These are phyloP conservation scores for Cupressus sempervirens DNA, from an alignment of 75 land plant species.

Conservation along the genomic window DNA sequence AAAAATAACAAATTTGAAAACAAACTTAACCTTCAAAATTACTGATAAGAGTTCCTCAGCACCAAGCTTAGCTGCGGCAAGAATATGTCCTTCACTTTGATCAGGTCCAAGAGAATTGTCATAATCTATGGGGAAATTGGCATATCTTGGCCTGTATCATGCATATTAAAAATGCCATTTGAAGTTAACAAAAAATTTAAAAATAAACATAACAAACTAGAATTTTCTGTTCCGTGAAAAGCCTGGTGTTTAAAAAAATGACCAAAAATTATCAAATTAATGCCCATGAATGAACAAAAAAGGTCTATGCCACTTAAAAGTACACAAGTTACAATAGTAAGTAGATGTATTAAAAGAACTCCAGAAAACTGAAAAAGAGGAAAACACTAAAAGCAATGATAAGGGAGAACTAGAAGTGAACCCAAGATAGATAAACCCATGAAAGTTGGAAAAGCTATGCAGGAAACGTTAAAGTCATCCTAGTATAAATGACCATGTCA, in stretches of 20 bases:
- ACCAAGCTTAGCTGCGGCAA: constrained; percentile 48
- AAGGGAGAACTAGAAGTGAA: background rate
- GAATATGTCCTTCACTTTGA: constrained; percentile 45
- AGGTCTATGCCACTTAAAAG: background rate
- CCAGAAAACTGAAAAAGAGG: background rate
- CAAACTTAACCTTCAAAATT: constrained; percentile 52
- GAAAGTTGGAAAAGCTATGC: background rate
- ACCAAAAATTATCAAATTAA: background rate
- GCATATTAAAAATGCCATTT: background rate
- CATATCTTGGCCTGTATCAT: background rate
- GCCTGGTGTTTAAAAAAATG: background rate
- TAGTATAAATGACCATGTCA: background rate
- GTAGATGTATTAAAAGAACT: background rate
- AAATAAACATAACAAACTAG: background rate
- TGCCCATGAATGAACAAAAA: background rate
- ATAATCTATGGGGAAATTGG: background rate
- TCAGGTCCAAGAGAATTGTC: constrained; percentile 16
- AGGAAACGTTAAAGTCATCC: background rate
- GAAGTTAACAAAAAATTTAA: background rate
- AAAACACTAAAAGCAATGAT: background rate
- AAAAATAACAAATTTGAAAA: background rate
- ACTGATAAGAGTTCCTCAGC: constrained; percentile 48
- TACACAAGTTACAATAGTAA: background rate
- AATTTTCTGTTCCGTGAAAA: background rate
- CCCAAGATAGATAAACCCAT: background rate